Conservation (phyloP, 2,329 filamentous ascomycete genomes). For the Fusarium sp. region DNA sequence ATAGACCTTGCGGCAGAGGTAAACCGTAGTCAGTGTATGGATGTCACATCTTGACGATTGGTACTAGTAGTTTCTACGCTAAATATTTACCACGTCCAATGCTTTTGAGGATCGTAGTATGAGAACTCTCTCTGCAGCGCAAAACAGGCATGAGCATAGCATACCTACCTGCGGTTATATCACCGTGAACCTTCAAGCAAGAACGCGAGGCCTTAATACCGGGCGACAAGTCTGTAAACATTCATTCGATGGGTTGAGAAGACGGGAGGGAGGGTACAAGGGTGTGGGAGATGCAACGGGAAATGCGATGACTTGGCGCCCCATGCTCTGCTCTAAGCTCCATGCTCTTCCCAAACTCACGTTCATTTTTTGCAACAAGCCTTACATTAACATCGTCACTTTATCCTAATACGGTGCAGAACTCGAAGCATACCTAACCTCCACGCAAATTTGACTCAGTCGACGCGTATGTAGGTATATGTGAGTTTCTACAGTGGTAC, state of each 20-base stretch:
- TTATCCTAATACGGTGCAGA: neutral
- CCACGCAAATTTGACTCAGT: neutral
- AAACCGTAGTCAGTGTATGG: slow-evolving; percentile 9
- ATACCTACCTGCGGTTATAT: slow-evolving; percentile 3
- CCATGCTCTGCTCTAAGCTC: slow-evolving; percentile 31
- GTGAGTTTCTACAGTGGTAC: neutral
- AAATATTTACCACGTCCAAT: neutral
- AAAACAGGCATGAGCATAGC: slow-evolving; percentile 1
- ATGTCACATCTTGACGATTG: slow-evolving; percentile 17
- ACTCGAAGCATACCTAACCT: neutral
- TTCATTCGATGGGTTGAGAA: slow-evolving; percentile 27
- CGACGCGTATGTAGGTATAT: neutral
- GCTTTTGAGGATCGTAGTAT: neutral
- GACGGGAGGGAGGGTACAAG: slow-evolving; percentile 42
- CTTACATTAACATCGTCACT: neutral
- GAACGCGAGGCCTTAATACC: slow-evolving; percentile 15
- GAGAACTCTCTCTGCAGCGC: neutral
- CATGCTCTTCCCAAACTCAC: slow-evolving; percentile 21
- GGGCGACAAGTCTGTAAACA: slow-evolving; percentile 24
- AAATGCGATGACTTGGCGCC: slow-evolving; percentile 47
- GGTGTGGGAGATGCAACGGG: slow-evolving; percentile 44
- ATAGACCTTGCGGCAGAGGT: slow-evolving; percentile 25
- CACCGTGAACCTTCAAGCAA: slow-evolving; percentile 15
- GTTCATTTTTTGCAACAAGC: slow-evolving; percentile 23
- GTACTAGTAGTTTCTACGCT: slow-evolving; percentile 5